Evolutionary conservation across 129 eudicot genomes (phyloP).

Genomic region (sunflower (Helianthus annuus)): HanXRQr2.0-SUNRISE NC_035447.2:40460521-40461020

Average conservation of each 20-base stretch:
- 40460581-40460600: conserved; percentile 87
- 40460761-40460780: conserved; percentile 94
- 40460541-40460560: conserved; percentile 5
- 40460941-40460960: conserved; percentile 14
- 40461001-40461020: conserved; percentile 22
- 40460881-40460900: conserved; percentile 3
- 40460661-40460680: conserved; percentile 17
- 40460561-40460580: background rate
- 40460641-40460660: conserved; percentile 93
- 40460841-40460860: conserved; percentile 11
- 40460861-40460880: conserved; percentile 5
- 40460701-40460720: background rate
- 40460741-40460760: conserved; percentile 80
- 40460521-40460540: no score
- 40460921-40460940: background rate
- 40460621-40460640: conserved; percentile 52
- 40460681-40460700: background rate
- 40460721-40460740: conserved; percentile 77
- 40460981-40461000: conserved; percentile 1
- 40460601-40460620: conserved; percentile 73
- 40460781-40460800: conserved; percentile 48
- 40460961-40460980: conserved; percentile 13
- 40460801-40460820: conserved; percentile 62
- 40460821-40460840: conserved; percentile 79
- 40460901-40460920: conserved; percentile 15